Percentiles rank a stretch among this genome's conserved stretches.
phyloP scores from a whole-genome alignment of 257 asterid genomes.

The Plantago elongata region DNA sequence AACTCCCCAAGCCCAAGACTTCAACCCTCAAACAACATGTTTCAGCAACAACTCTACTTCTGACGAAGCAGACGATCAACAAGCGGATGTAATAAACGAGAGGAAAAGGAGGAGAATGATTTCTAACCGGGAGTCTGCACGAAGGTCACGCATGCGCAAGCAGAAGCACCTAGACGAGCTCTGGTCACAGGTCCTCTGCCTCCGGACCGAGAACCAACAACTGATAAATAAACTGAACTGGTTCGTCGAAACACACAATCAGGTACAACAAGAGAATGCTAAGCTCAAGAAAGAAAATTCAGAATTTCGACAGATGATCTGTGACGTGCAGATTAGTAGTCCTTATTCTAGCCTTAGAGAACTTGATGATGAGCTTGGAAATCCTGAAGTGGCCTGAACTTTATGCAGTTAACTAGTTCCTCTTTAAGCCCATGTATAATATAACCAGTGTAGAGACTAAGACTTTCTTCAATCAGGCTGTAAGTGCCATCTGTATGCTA shows the following conservation, averaged over 20 bases:
- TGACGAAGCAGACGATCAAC: constrained; percentile 11
- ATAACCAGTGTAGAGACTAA: no score
- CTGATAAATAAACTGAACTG: constrained; percentile 2
- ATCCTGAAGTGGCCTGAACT: neutral
- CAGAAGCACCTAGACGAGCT: constrained; percentile 13
- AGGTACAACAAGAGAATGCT: constrained; percentile 4
- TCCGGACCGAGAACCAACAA: neutral
- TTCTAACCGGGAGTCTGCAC: constrained; percentile 9
- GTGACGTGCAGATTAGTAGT: neutral
- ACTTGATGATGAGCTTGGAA: constrained; percentile 9
- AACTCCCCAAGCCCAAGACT: constrained; percentile 7
- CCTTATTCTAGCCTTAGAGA: constrained; percentile 3
- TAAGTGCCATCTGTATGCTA: no score
- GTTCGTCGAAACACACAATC: neutral
- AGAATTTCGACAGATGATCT: neutral
- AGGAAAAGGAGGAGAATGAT: constrained; percentile 13
- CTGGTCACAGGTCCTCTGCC: constrained; percentile 10
- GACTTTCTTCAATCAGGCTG: no score
- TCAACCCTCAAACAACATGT: neutral
- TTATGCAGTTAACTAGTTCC: neutral
- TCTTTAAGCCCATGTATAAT: no score
- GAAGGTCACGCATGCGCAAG: constrained; percentile 14
- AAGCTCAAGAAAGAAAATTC: constrained; percentile 8
- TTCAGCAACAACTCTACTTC: constrained; percentile 6
- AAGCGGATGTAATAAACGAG: constrained; percentile 1